Evolutionary conservation across 177 flowering plant species (phyloP), one percentile per base, ranked within the genome.

Genomic region (Vitis hybrid): DNA sequence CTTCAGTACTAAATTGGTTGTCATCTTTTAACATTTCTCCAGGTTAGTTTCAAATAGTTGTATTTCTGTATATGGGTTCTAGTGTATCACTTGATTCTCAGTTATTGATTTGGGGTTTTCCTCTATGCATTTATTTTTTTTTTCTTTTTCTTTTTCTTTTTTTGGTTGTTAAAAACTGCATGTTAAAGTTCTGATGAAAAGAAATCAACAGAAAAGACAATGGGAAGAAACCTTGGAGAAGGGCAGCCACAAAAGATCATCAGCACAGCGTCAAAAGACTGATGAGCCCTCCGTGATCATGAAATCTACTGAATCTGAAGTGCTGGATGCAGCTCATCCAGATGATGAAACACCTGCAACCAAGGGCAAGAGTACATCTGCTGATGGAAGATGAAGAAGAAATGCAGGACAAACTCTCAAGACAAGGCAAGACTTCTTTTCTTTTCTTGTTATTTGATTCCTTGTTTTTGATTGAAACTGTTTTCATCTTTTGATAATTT

Each of bases 161-260:
- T 26, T 26, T 2, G 29, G 29, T 12, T 68, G 20, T 69, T 71
- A 95, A 98, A 88, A 82, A 75, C 73, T 93, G 73, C 90, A 90
- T 0, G 14, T 77, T 8, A 85, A 76, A 62, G 85, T 88, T 81
- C 76, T 87, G 51, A 77, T 51, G 1, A 85, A 87, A 82, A 84
- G 91, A 80, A 89, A 88, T 70, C 78, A 86, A 69, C 81, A 78
- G 12, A 95, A 91, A 82, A 87, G 97, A 73, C 84, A 76, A 66
- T 76, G 86, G 70, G 88, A 84, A 48, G 97, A 87, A 70, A 67
- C 59, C 10, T 68, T 65, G 34, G 77, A 76, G 70, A 86, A 80
- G 72, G 85, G 70, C 59, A 76, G 20, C 68, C 83, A 74, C 13
- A 71, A 78, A 20, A 77, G 70, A 18, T 70, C 85, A 66, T 26